Percentiles rank a stretch among this genome's conserved stretches.
These are phyloP conservation scores for Neospermospora avenae DNA, from an alignment of 2,329 filamentous ascomycete genomes.

Conservation along the genomic window DNA sequence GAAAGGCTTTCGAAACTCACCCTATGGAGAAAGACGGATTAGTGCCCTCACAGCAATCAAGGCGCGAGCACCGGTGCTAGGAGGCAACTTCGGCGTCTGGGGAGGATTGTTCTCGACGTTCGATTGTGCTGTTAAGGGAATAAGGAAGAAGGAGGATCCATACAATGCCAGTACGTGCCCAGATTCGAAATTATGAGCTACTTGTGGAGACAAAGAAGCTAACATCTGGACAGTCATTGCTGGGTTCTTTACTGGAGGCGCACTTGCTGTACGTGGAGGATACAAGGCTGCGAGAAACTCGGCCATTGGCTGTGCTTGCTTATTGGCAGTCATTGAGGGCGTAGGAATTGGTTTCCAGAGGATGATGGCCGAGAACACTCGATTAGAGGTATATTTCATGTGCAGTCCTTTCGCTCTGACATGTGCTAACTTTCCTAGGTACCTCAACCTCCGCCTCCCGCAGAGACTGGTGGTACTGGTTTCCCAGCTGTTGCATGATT, in stretches of 20 bases:
- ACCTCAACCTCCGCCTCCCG: constrained; percentile 32
- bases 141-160: constrained; percentile 94
- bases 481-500: constrained; percentile 33
- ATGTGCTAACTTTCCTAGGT: constrained; percentile 21
- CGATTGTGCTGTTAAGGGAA: constrained; percentile 93
- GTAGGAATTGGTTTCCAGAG: constrained; percentile 94
- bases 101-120: constrained; percentile 94
- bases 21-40: constrained; percentile 91
- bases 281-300: constrained; percentile 90
- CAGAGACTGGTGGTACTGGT: constrained; percentile 31
- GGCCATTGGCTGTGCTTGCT: constrained; percentile 91
- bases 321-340: constrained; percentile 94
- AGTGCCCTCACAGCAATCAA: constrained; percentile 97
- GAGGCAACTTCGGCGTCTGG: constrained; percentile 98
- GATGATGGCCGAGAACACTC: constrained; percentile 88
- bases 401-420: background rate
- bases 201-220: constrained; percentile 9
- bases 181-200: no score
- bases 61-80: constrained; percentile 90
- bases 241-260: constrained; percentile 93
- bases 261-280: constrained; percentile 87
- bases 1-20: constrained; percentile 88
- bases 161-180: constrained; percentile 75
- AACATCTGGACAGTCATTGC: constrained; percentile 62
- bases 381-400: constrained; percentile 62